Evolutionary conservation across 768 basidiomycete species (phyloP).

Genomic region (Pholiota microspora): DNA sequence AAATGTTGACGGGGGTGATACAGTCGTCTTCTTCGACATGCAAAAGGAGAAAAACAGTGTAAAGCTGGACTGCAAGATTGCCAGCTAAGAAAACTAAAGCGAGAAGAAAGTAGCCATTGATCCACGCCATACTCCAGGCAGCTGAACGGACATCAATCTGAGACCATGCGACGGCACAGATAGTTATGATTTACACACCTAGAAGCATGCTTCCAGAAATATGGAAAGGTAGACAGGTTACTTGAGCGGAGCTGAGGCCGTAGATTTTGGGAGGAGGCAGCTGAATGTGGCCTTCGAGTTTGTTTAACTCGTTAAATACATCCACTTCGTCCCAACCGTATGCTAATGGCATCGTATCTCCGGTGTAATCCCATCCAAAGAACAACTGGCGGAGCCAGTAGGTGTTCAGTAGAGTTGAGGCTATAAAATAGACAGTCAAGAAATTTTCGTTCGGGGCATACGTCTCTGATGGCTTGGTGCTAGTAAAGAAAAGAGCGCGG

Average conservation of each 20-base stretch:
- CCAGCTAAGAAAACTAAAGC: conserved; percentile 22
- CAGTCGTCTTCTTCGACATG: conserved; percentile 19
- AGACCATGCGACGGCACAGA: neutral
- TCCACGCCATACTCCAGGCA: conserved; percentile 19
- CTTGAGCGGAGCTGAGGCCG: conserved; percentile 18
- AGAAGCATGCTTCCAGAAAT: conserved; percentile 20
- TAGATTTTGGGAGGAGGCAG: neutral
- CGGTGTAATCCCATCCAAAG: conserved; percentile 14
- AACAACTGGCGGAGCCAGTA: conserved; percentile 18
- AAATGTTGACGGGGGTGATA: conserved; percentile 23
- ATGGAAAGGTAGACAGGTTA: conserved; percentile 21
- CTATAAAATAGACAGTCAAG: conserved; percentile 11
- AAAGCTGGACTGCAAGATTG: conserved; percentile 34
- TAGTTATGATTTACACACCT: conserved; percentile 12
- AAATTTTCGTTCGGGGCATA: conserved; percentile 16
- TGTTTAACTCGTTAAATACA: neutral
- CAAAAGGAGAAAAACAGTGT: conserved; percentile 31
- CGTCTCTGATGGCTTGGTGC: neutral
- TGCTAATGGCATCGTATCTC: conserved; percentile 10
- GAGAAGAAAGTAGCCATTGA: conserved; percentile 14
- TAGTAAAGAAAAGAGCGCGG: conserved; percentile 11
- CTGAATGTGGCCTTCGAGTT: neutral
- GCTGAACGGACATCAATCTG: conserved; percentile 22
- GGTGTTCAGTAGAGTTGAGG: conserved; percentile 17
- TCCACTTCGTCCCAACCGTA: conserved; percentile 12